Evolutionary conservation across 441 rosid species (phyloP).

Genomic region (Geranium incanum): DNA sequence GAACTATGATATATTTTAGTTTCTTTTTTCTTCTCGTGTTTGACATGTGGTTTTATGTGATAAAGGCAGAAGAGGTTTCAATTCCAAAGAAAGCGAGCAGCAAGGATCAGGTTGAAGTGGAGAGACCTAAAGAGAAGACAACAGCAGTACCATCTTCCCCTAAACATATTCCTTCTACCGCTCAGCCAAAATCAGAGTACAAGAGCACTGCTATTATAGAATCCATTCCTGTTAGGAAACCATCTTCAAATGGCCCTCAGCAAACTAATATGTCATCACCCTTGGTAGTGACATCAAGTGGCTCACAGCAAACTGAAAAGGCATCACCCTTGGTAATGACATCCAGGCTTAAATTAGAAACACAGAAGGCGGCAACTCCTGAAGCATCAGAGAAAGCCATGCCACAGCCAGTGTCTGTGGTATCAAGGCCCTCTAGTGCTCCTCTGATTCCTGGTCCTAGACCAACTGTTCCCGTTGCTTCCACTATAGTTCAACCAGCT

Average conservation of each 20-base stretch:
- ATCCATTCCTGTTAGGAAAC: slow-evolving; percentile 32
- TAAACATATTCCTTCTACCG: slow-evolving; percentile 26
- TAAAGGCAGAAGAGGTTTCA: slow-evolving; percentile 32
- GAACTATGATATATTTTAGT: neutral
- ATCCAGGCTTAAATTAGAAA: too few relatives aligned
- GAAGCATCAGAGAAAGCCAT: slow-evolving; percentile 39
- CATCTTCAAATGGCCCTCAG: slow-evolving; percentile 33
- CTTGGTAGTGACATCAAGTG: slow-evolving; percentile 25
- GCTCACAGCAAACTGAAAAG: slow-evolving; percentile 39
- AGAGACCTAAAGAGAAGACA: slow-evolving; percentile 52
- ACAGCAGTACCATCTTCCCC: slow-evolving; percentile 33
- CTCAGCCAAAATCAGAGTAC: slow-evolving; percentile 41
- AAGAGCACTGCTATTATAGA: slow-evolving; percentile 34
- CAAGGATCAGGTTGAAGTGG: slow-evolving; percentile 45
- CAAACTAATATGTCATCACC: slow-evolving; percentile 38
- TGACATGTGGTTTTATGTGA: slow-evolving; percentile 5
- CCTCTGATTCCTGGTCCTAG: slow-evolving; percentile 60
- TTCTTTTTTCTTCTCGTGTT: neutral
- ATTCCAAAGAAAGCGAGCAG: slow-evolving; percentile 32
- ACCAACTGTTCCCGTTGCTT: slow-evolving; percentile 26
- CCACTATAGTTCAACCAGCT: slow-evolving; percentile 41
- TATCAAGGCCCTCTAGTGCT: slow-evolving; percentile 88
- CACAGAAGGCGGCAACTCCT: slow-evolving; percentile 16
- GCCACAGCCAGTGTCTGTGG: slow-evolving; percentile 37
- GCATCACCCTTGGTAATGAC: neutral